Evolutionary conservation across 176 grass and related monocot genomes (phyloP).

Genomic region (Oryza rufipogon): DNA sequence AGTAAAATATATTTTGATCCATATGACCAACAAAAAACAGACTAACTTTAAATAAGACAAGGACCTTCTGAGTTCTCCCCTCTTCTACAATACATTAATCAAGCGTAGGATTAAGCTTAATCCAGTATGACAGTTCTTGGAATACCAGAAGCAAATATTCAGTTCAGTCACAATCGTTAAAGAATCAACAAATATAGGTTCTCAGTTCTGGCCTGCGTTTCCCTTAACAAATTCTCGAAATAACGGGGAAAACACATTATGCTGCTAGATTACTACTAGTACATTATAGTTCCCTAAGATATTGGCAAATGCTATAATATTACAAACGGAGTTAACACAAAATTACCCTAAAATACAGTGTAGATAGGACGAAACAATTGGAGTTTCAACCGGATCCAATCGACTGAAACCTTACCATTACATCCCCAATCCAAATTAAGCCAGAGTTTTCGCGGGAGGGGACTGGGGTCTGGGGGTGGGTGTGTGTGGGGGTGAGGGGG

Average conservation of each 20-base stretch:
- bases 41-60: neutral
- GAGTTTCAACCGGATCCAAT: neutral
- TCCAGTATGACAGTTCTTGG: neutral
- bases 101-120: neutral
- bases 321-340: neutral
- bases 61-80: neutral
- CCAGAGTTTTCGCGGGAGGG: too few relatives aligned
- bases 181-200: neutral
- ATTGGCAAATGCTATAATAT: neutral
- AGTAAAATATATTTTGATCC: neutral
- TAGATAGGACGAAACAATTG: neutral
- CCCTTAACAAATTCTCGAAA: neutral
- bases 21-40: neutral
- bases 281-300: neutral
- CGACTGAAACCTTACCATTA: neutral
- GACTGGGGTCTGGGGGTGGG: too few relatives aligned
- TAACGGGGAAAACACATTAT: neutral
- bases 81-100: neutral
- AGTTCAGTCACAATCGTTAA: neutral
- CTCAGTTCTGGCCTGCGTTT: neutral
- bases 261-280: neutral
- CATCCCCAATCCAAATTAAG: neutral
- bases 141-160: neutral
- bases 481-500: neutral
- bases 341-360: neutral